Base-by-base conservation (phyloP, 306 rosid species). In the Vachellia collinsii region DNA sequence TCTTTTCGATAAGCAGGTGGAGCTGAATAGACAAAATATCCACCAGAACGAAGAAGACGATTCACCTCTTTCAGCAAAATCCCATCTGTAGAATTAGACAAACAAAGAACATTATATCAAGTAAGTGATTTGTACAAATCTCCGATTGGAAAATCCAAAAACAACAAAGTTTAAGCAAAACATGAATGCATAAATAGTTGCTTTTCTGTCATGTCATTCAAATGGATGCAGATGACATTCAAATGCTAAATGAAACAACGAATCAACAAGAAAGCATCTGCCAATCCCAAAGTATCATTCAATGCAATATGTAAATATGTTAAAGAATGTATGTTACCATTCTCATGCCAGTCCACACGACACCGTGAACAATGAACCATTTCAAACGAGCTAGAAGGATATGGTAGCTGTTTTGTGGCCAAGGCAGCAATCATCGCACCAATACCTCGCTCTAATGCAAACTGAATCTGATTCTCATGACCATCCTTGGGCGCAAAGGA, bases 401-500 rank as follows among this genome's bases (percentile, higher is more conserved):
- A 93, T 1, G 99, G 98, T 58, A 95, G 78, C 81, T 95, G 98
- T 77, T 91, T 91, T 46, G 99, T 93, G 81, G 94, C 86, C 88
- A 95, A 75, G 63, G 96, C 92, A 85, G 98, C 84, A 82, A 95
- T 93, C 94, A 95, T 91, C 14, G 98, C 89, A 79, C 94, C 88
- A 80, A 95, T 91, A 65, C 98, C 99, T 81, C 97, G 85, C 88
- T 95, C 98, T 84, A 95, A 83, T 50, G 99, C 92, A 86, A 95
- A 95, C 74, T 95, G 98, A 81, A 95, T 95, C 82, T 95, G 99
- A 83, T 93, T 93, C 88, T 95, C 98, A 80, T 95, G 99, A 62
- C 88, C 89, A 81, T 95, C 98, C 86, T 93, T 95, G 79, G 99
- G 99, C 53, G 99, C 98, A 88, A 95, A 95, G 42, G 99, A 91